phyloP scores from a whole-genome alignment of 2,329 filamentous ascomycete genomes.

The Cladosporium austrohemisphaericum region DNA sequence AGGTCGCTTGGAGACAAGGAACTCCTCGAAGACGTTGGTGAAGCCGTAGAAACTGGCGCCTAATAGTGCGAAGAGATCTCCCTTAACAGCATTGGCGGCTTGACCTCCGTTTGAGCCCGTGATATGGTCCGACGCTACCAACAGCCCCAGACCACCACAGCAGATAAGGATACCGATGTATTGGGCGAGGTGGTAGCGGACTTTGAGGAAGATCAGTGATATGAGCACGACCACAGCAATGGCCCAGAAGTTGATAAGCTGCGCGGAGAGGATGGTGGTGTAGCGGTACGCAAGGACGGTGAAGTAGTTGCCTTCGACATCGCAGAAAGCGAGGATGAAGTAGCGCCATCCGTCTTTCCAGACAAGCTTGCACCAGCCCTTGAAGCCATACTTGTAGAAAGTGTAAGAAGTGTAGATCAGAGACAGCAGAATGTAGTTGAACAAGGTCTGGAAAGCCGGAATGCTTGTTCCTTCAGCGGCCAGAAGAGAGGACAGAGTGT shows the following conservation, averaged over 20 bases:
- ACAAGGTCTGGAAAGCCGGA: slow-evolving; percentile 91
- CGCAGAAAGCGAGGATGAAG: slow-evolving; percentile 84
- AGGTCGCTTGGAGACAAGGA: slow-evolving; percentile 79
- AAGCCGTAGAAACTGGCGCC: slow-evolving; percentile 90
- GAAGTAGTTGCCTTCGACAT: slow-evolving; percentile 97
- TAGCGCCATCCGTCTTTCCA: slow-evolving; percentile 84
- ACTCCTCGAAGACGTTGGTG: slow-evolving; percentile 90
- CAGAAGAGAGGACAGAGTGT: slow-evolving; percentile 82
- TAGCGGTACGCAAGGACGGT: slow-evolving; percentile 90
- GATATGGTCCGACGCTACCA: slow-evolving; percentile 84
- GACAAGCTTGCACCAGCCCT: slow-evolving; percentile 63
- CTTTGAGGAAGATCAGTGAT: slow-evolving; percentile 76
- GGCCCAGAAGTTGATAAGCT: slow-evolving; percentile 98
- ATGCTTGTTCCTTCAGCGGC: slow-evolving; percentile 67
- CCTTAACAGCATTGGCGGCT: slow-evolving; percentile 69
- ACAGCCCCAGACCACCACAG: slow-evolving; percentile 83
- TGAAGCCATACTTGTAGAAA: slow-evolving; percentile 72
- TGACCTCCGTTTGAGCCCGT: slow-evolving; percentile 68
- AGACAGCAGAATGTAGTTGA: slow-evolving; percentile 86
- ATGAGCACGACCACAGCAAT: slow-evolving; percentile 87
- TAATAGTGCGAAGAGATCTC: slow-evolving; percentile 85
- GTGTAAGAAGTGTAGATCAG: slow-evolving; percentile 78
- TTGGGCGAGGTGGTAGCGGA: slow-evolving; percentile 86
- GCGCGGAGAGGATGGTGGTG: slow-evolving; percentile 86
- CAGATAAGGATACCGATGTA: slow-evolving; percentile 82